Conservation (phyloP, 305 asterid species). For the Rubia peregrina region DNA sequence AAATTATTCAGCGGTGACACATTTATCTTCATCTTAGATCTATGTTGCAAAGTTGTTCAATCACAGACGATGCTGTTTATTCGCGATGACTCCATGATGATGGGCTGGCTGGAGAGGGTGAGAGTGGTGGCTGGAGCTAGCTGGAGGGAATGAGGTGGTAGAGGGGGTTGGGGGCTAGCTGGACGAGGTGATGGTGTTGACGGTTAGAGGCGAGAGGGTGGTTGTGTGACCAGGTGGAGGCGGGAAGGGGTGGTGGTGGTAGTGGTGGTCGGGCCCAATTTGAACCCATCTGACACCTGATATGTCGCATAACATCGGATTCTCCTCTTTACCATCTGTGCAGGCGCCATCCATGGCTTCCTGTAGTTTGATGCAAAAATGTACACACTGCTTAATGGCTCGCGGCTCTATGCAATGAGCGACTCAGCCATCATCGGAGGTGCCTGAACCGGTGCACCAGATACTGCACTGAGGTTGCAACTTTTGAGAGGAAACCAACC, state of each 20-base stretch:
- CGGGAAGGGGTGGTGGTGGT: slow-evolving; percentile 55
- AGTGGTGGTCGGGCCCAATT: slow-evolving; percentile 39
- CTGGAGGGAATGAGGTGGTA: no score
- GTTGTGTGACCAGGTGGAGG: no score
- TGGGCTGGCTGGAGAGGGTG: no score
- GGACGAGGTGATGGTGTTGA: no score
- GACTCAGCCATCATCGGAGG: slow-evolving; percentile 85
- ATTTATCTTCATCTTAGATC: no score
- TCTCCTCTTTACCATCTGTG: slow-evolving; percentile 64
- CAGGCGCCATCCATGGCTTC: slow-evolving; percentile 86
- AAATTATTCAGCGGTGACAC: no score
- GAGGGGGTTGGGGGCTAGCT: no score
- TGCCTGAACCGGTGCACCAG: slow-evolving; percentile 62
- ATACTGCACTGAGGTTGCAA: slow-evolving; percentile 49
- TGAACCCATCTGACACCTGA: slow-evolving; percentile 87
- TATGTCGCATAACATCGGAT: slow-evolving; percentile 61
- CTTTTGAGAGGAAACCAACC: slow-evolving; percentile 81
- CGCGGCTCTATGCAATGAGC: slow-evolving; percentile 43
- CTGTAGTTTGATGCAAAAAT: slow-evolving; percentile 54
- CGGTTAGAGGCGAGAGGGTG: no score
- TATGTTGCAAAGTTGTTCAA: no score
- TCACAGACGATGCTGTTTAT: no score
- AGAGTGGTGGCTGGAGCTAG: no score
- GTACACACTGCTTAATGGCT: slow-evolving; percentile 60
- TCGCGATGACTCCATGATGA: no score